Evolutionary conservation across 345 rosid genomes (phyloP).

Genomic region (Excoecaria cochinchinensis): DNA sequence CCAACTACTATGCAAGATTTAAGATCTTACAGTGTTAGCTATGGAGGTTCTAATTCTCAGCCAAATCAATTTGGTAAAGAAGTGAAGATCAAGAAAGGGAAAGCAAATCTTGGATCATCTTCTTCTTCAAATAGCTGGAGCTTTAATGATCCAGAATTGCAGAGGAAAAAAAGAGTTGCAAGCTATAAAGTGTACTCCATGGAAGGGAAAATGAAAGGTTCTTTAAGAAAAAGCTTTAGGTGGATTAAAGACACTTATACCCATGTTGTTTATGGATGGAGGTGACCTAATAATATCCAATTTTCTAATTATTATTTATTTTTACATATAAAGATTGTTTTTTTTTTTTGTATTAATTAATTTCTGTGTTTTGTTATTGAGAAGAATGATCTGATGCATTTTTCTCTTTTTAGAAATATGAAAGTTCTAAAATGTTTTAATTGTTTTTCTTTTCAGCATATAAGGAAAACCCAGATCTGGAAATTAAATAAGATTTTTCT

Average conservation of each 20-base stretch:
- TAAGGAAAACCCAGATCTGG: no score
- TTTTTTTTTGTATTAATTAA: no score
- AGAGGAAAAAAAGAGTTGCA: conserved; percentile 93
- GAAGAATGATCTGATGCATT: neutral
- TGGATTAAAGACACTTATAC: conserved; percentile 80
- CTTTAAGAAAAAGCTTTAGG: conserved; percentile 76
- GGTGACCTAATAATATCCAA: conserved; percentile 28
- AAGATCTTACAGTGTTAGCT: conserved; percentile 54
- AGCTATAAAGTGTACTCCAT: conserved; percentile 75
- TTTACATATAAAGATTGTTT: neutral
- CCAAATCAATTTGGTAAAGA: conserved; percentile 39
- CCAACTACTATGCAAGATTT: conserved; percentile 60
- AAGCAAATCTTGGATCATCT: conserved; percentile 34
- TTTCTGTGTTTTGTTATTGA: neutral
- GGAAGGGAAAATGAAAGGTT: conserved; percentile 89
- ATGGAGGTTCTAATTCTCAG: conserved; percentile 21
- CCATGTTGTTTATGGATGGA: conserved; percentile 61
- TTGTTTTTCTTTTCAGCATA: no score
- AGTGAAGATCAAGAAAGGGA: conserved; percentile 53
- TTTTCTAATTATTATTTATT: neutral
- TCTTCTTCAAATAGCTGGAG: conserved; percentile 61
- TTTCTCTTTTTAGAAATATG: neutral
- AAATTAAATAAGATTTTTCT: no score
- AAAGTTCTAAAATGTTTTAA: no score
- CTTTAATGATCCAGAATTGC: conserved; percentile 74